These are phyloP conservation scores for Durotheca rogersii DNA, from an alignment of 495 filamentous ascomycete species.

Conservation along the genomic window DNA sequence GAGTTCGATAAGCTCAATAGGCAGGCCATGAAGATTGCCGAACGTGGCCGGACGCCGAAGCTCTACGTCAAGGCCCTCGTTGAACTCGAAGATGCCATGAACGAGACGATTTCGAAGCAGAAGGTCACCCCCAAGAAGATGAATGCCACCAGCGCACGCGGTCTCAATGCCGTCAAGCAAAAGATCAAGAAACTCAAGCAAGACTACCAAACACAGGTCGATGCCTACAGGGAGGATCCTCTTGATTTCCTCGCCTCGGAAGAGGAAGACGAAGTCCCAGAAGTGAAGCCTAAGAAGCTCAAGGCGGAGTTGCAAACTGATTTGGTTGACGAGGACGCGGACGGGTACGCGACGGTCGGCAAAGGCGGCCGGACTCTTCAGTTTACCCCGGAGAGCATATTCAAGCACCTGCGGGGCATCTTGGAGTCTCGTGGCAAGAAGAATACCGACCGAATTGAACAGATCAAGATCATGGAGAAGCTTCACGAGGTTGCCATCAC, in stretches of 20 bases:
- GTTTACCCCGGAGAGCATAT: slow-evolving; percentile 95
- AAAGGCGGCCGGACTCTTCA: slow-evolving; percentile 81
- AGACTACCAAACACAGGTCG: slow-evolving; percentile 83
- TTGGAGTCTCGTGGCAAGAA: slow-evolving; percentile 96
- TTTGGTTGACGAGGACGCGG: slow-evolving; percentile 63
- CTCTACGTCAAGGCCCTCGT: slow-evolving; percentile 89
- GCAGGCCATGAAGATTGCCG: slow-evolving; percentile 74
- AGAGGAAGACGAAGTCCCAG: slow-evolving; percentile 60
- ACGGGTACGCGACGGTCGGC: slow-evolving; percentile 83
- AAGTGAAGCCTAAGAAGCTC: slow-evolving; percentile 49
- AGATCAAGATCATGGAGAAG: slow-evolving; percentile 97
- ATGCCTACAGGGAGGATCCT: slow-evolving; percentile 80
- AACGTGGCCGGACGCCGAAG: slow-evolving; percentile 77
- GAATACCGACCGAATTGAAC: slow-evolving; percentile 92
- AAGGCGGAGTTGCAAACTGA: slow-evolving; percentile 48
- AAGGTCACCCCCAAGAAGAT: slow-evolving; percentile 97
- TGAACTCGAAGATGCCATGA: slow-evolving; percentile 93
- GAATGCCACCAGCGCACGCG: slow-evolving; percentile 92
- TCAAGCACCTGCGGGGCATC: slow-evolving; percentile 92
- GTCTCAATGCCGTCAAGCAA: slow-evolving; percentile 95
- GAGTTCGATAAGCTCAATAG: slow-evolving; percentile 98
- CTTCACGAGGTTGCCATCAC: slow-evolving; percentile 82
- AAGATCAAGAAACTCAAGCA: slow-evolving; percentile 98
- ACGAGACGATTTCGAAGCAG: slow-evolving; percentile 89
- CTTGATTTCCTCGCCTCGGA: slow-evolving; percentile 85